Evolutionary conservation across 441 rosid species (phyloP), one percentile per base, ranked within the genome.

Genomic region (Euphorbia schlechtendalii): DNA sequence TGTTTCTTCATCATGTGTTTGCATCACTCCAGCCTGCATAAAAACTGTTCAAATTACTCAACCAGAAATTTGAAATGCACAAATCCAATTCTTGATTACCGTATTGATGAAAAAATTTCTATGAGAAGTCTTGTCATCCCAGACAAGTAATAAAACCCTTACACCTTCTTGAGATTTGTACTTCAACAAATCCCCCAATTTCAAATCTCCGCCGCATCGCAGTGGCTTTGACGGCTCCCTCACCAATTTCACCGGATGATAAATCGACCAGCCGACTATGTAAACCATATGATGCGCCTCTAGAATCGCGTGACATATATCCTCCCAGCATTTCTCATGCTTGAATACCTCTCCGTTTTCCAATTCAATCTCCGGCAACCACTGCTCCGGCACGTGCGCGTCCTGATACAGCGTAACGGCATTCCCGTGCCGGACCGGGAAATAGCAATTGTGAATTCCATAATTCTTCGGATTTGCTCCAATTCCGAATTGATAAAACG

Each of bases 101-200:
- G 96, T 90, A 17, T 81, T 77, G 40, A 90, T 71, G 77, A 83
- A 80, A 66, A 88, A 88, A 66, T 82, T 90, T 69, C 71, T 78
- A 32, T 86, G 96, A 18, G 97, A 90, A 63, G 96, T 90, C 78
- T 80, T 86, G 25, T 90, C 97, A 67, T 90, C 97, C 97, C 96
- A 90, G 54, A 90, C 91, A 72, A 90, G 68, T 63, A 90, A 65
- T 66, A 90, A 61, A 25, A 90, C 97, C 53, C 96, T 69, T 25
- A 86, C 96, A 20, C 97, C 97, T 81, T 90, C 96, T 59, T 90
- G 78, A 1, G 93, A 86, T 65, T 90, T 90, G 54, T 90, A 90
- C 76, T 85, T 90, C 8, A 90, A 74, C 67, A 88, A 61, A 46
- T 90, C 91, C 51, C 97, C 97, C 48, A 90, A 78, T 55, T 20